Evolutionary conservation across 345 rosid genomes (phyloP), one percentile per base, ranked within the genome.

Genomic region (Euphorbia tirucalli): DNA sequence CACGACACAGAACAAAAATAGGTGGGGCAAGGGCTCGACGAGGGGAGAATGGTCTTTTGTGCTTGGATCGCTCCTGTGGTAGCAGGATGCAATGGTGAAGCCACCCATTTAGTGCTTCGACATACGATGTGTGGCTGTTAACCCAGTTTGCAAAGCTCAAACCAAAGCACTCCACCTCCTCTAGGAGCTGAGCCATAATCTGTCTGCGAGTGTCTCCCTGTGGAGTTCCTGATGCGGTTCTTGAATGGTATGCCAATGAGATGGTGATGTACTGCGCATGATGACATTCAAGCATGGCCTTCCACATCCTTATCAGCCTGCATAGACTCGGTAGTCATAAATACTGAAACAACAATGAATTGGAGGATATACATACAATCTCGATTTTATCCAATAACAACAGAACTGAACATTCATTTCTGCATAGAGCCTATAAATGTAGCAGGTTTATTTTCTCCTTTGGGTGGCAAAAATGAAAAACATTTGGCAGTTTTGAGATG

Each of bases 271-370:
- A 94, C 68, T 94, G 98, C 4, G 93, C 76, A 41, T 92, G 97
- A 74, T 94, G 97, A 80, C 90, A 92, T 78, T 90, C 97, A 7
- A 94, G 90, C 96, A 94, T 94, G 28, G 90, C 85, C 80, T 92
- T 92, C 98, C 98, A 92, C 96, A 94, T 94, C 72, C 92, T 84
- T 62, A 85, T 87, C 73, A 90, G 74, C 80, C 98, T 94, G 86
- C 84, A 78, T 41, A 49, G 30, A 52, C 25, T 56, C 16, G 49
- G 3, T 0, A 9, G 44, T 71, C 62, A 75, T 43, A 65, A 63
- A 65, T 71, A 50, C 24, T 14, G 11, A 46, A 19, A 0, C 16
- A 0, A 11, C 13, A 16, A 72, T 30, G 6, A 68, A 50, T 57
- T 54, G 19, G n/a, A n/a, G n/a, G n/a, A n/a, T n/a, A n/a, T n/a